Percentiles rank a stretch among this genome's conserved stretches.
These are phyloP conservation scores for Albifimbria verrucaria DNA, from an alignment of 2,329 filamentous ascomycete species.

Conservation along the genomic window DNA sequence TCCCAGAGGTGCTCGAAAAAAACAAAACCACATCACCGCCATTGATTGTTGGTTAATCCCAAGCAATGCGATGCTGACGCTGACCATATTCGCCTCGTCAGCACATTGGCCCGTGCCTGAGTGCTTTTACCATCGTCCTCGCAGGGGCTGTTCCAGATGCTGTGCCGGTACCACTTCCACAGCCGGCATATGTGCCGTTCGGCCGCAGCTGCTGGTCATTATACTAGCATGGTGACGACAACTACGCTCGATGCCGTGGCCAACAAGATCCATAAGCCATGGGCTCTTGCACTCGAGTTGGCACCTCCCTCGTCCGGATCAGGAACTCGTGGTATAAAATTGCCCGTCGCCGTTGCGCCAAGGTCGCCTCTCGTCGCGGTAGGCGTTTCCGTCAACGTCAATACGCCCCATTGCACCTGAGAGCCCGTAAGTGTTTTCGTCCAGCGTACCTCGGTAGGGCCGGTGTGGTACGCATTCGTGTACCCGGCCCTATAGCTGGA, in stretches of 20 bases:
- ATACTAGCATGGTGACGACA: neutral
- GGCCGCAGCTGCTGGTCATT: too few relatives aligned
- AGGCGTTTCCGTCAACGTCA: slow-evolving; percentile 39
- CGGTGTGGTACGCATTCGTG: slow-evolving; percentile 33
- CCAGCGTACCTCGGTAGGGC: slow-evolving; percentile 42
- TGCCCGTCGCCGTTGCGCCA: slow-evolving; percentile 17
- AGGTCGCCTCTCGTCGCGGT: slow-evolving; percentile 24
- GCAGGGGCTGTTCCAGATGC: too few relatives aligned
- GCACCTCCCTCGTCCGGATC: neutral
- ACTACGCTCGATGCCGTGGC: neutral
- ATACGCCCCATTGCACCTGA: slow-evolving; percentile 40
- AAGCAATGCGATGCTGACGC: too few relatives aligned
- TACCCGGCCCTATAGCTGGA: slow-evolving; percentile 40
- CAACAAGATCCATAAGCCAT: neutral
- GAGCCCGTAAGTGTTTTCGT: slow-evolving; percentile 39
- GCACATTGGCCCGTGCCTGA: too few relatives aligned
- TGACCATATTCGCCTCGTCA: too few relatives aligned
- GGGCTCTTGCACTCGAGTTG: neutral
- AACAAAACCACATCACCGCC: too few relatives aligned
- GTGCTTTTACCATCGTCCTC: too few relatives aligned
- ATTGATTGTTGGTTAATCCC: too few relatives aligned
- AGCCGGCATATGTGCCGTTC: too few relatives aligned
- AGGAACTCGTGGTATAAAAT: neutral
- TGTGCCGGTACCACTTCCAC: too few relatives aligned
- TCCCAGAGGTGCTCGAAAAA: too few relatives aligned